Conservation (phyloP, 108 stramenopile species). For the Conticribra weissflogii region DNA sequence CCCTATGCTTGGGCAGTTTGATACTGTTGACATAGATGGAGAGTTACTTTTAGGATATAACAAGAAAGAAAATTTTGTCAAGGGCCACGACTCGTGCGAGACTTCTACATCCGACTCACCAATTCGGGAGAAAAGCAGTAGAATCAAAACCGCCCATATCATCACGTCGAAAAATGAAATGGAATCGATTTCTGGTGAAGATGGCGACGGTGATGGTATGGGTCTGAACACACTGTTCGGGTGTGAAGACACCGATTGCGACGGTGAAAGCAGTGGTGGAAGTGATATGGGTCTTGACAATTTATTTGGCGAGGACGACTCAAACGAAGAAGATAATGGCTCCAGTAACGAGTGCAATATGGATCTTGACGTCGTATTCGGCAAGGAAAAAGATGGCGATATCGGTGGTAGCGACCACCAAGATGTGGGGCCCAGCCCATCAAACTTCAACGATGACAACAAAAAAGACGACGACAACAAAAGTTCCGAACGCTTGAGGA, state of each 20-base stretch:
- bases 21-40: slow-evolving; percentile 4
- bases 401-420: neutral
- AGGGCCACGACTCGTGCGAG: neutral
- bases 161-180: too few species aligned
- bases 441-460: too few species aligned
- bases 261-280: neutral
- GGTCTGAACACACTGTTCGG: neutral
- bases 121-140: too few species aligned
- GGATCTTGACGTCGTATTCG: neutral
- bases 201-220: neutral
- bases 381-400: neutral
- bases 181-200: neutral
- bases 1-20: slow-evolving; percentile 23
- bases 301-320: neutral
- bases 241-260: neutral
- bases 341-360: neutral
- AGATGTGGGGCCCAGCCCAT: neutral
- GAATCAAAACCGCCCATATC: too few species aligned
- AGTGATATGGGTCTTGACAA: neutral
- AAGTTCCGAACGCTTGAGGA: too few species aligned
- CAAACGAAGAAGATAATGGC: neutral
- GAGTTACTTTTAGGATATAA: neutral
- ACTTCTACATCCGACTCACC: too few species aligned
- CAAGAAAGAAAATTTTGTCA: neutral
- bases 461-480: neutral